phyloP scores from a whole-genome alignment of 495 filamentous ascomycete genomes.

The Trichoderma virens region DNA sequence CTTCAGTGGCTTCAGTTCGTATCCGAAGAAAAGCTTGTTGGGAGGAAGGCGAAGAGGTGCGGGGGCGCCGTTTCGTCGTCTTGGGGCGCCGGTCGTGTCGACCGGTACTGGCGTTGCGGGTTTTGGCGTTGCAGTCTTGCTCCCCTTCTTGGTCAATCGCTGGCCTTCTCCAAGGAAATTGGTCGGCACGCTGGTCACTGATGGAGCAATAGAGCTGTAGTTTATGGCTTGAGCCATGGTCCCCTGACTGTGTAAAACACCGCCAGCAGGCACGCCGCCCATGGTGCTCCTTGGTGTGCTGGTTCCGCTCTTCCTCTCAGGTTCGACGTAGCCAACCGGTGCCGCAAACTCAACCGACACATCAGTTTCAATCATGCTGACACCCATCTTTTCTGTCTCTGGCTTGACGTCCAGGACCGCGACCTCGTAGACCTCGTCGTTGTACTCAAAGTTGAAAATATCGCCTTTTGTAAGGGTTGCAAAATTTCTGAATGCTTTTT shows the following conservation, averaged over 20 bases:
- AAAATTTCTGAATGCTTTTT: conserved; percentile 93
- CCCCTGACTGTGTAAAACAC: conserved; percentile 70
- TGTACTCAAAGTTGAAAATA: conserved; percentile 90
- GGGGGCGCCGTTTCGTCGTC: conserved; percentile 61
- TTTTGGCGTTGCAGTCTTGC: conserved; percentile 71
- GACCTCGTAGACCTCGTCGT: conserved; percentile 86
- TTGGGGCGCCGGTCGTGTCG: conserved; percentile 39
- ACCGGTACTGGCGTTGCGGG: conserved; percentile 73
- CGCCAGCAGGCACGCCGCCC: conserved; percentile 48
- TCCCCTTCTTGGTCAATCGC: conserved; percentile 70
- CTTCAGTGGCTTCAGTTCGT: conserved; percentile 80
- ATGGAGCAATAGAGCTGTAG: conserved; percentile 87
- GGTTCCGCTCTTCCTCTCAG: conserved; percentile 57
- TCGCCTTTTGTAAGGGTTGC: conserved; percentile 86
- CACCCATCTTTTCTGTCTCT: conserved; percentile 61
- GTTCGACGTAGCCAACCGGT: conserved; percentile 89
- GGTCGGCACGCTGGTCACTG: conserved; percentile 55
- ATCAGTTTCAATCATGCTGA: conserved; percentile 94
- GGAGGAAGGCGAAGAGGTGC: conserved; percentile 79
- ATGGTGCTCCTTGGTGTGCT: conserved; percentile 47
- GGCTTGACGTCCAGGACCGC: conserved; percentile 91
- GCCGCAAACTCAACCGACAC: conserved; percentile 91
- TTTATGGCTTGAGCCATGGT: conserved; percentile 97
- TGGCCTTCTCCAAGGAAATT: conserved; percentile 76
- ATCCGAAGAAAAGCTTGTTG: conserved; percentile 93